Base-by-base conservation (phyloP, 2,329 filamentous ascomycete species). In the Penicillium italicum region DNA sequence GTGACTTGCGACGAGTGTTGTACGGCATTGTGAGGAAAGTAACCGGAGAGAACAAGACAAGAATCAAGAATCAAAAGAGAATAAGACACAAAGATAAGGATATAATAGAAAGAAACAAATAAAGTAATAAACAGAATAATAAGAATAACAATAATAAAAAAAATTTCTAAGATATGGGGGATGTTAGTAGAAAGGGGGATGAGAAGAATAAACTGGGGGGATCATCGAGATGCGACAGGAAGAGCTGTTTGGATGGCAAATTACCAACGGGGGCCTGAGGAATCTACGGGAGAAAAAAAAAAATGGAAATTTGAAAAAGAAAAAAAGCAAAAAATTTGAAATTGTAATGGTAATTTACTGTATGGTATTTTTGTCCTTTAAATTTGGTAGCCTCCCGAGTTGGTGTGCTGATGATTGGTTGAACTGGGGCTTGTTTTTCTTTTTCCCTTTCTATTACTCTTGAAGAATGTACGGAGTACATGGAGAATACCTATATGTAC, bases 1-100 rank as follows among this genome's bases (percentile, higher is more conserved):
- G 80, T 71, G 91, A 96, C 81, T 97, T 97, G 76, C 92, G 88
- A 77, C 93, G 89, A 65, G 93, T 97, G 77, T 97, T 96, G 82
- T 97, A 97, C 71, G 88, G 89, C 91, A 96, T 96, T 69, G 66
- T 77, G 67, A 62, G 58, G 52, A 46, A 55, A 54, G 22, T 58
- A 61, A 65, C 62, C 11, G 36, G 58, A 58, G 60, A 49, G 38
- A 45, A 56, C 41, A 60, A 62, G 54, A 53, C 55, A 61, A 50
- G 59, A 47, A 55, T 58, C 38, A 56, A 43, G 38, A n/a, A 41
- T 26, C 18, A 37, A 53, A 37, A 22, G 30, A 55, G 46, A 53
- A 51, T 40, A 34, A 31, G 33, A 49, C 43, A 53, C 20, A 37
- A 46, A 38, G 24, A 50, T 28, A 18, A 51, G 16, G 31, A 37